Evolutionary conservation across 352 stramenopile genomes (phyloP).

Genomic region (Achlya hypogyna): DNA sequence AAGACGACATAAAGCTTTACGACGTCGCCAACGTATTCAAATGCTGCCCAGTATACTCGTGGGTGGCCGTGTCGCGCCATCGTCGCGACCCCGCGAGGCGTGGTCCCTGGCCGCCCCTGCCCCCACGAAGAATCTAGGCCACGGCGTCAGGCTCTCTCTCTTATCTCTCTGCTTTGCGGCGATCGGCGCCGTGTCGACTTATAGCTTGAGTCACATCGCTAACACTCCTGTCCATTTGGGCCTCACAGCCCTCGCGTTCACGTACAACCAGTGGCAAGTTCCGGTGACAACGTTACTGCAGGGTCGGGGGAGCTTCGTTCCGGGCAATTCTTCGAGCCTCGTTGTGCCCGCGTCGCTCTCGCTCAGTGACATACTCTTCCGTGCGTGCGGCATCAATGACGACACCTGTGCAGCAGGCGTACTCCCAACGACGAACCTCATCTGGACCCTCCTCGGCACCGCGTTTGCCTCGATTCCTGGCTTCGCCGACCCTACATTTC

Average conservation of each 20-base stretch:
- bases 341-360: slow-evolving; percentile 16
- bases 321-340: not conserved
- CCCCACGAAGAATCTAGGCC: too few species aligned
- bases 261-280: slow-evolving; percentile 22
- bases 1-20: too few species aligned
- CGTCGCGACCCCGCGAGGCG: too few species aligned
- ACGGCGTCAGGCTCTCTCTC: too few species aligned
- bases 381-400: slow-evolving; percentile 12
- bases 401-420: slow-evolving; percentile 17
- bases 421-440: slow-evolving; percentile 13
- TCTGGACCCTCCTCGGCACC: slow-evolving; percentile 10
- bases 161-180: too few species aligned
- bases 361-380: slow-evolving; percentile 22
- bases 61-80: too few species aligned
- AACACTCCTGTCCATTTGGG: slow-evolving; percentile 23
- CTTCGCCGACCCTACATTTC: slow-evolving; percentile 18
- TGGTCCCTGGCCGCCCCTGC: too few species aligned
- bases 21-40: too few species aligned
- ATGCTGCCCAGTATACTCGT: too few species aligned
- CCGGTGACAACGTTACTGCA: slow-evolving; percentile 22
- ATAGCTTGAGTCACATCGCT: slow-evolving; percentile 18
- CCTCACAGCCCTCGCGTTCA: slow-evolving; percentile 18
- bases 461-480: slow-evolving; percentile 19
- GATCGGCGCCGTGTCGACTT: slow-evolving; percentile 20
- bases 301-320: not conserved